These are phyloP conservation scores for Bipolaris bicolor DNA, from an alignment of 2,329 filamentous ascomycete genomes.

Conservation along the genomic window DNA sequence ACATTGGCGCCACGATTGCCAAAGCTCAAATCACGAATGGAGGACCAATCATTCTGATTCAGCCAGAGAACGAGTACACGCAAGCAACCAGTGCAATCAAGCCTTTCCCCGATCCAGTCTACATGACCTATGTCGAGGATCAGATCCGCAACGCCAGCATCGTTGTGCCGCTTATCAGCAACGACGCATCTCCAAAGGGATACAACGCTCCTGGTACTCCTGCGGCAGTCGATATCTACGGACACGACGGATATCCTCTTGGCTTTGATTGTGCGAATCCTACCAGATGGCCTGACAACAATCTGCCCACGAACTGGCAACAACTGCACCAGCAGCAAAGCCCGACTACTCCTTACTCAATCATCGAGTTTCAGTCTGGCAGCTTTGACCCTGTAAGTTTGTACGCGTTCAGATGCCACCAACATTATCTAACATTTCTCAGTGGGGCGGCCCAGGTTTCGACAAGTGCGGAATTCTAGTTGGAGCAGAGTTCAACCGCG, in stretches of 20 bases:
- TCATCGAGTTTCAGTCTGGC: slow-evolving; percentile 74
- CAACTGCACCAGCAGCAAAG: slow-evolving; percentile 64
- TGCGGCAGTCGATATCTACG: slow-evolving; percentile 68
- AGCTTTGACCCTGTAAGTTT: slow-evolving; percentile 64
- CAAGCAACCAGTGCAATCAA: slow-evolving; percentile 55
- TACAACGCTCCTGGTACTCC: slow-evolving; percentile 67
- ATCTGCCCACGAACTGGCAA: slow-evolving; percentile 63
- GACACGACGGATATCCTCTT: slow-evolving; percentile 68
- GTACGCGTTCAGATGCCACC: neutral
- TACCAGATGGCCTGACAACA: slow-evolving; percentile 63
- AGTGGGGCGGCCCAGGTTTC: slow-evolving; percentile 74
- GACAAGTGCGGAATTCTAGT: slow-evolving; percentile 69
- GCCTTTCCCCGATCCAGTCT: slow-evolving; percentile 68
- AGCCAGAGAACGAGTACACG: slow-evolving; percentile 84
- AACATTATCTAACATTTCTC: neutral
- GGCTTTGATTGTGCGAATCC: slow-evolving; percentile 66
- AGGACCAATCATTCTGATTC: slow-evolving; percentile 77
- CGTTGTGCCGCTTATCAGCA: slow-evolving; percentile 75
- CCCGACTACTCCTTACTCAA: slow-evolving; percentile 68
- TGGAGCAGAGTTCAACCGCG: slow-evolving; percentile 75
- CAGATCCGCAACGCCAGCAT: slow-evolving; percentile 72
- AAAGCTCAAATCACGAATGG: slow-evolving; percentile 82
- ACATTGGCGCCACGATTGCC: slow-evolving; percentile 71
- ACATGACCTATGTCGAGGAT: slow-evolving; percentile 73
- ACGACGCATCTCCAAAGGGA: slow-evolving; percentile 68